Evolutionary conservation across 108 stramenopile genomes (phyloP), one percentile per base, ranked within the genome.

Genomic region (Cyclotella cryptica): DNA sequence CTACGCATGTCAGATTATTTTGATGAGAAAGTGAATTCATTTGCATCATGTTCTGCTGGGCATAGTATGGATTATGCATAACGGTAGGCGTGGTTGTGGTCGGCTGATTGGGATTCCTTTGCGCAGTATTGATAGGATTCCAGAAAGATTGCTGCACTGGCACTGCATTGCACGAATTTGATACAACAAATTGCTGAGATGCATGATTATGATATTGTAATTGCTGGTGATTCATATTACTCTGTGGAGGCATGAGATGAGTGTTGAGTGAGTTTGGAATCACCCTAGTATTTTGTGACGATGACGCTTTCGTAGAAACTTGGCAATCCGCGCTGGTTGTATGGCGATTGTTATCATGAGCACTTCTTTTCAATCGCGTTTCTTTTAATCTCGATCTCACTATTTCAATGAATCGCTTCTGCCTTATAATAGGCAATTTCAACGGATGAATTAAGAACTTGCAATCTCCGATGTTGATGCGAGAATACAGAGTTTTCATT

Each of bases 381-480:
- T 65, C 22, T 11, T 46, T 27, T 1, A 46, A 24, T 44, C 45
- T 18, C n/a, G n/a, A 45, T 26, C 26, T 65, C 19, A 45, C 22
- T 14, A 65, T 0, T 27, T 45, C 8, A 46, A 46, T 45, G 45
- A 9, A 65, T 13, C 21, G 21, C 22, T 65, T 65, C 21, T 65
- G 64, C 5, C 14, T 0, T 26, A 21, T 45, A 14, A 65, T 46
- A 17, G 44, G 64, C 10, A 65, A 46, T 35, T 65, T 24, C 17
- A 44, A 15, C 13, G 17, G 45, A 27, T 42, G 45, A 1, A 45
- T 22, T 9, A 19, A 12, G 8, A 13, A 1, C 24, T 65, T 43
- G 21, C 64, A 65, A 21, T 65, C 45, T 46, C 45, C 45, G 64
- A 26, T 3, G 6, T 45, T 43, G 24, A 35, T 65, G 64, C 24